Base-by-base conservation (phyloP, 148 eudicot species). In the Vaccinium myrtillus region DNA sequence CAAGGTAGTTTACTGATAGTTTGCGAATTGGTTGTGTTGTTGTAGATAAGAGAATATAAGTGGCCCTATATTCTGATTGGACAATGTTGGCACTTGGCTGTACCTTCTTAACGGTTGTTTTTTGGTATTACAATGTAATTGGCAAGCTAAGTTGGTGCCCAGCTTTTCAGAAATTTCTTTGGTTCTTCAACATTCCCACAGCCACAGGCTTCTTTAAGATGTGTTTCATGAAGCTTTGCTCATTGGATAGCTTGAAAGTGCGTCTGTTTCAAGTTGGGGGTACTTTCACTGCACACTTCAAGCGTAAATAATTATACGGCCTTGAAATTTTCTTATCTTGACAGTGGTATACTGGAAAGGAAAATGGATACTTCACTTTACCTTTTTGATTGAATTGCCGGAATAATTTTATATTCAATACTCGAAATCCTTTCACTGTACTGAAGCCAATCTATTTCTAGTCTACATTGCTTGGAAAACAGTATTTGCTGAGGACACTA, bases 181-280 rank as follows among this genome's bases (percentile, higher is more conserved):
- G 78, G 25, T 71, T 23, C 10, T 18, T 18, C 5, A 75, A 21
- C 54, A 75, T 75, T 43, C 11, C 75, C 27, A 3, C 8, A 74
- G 48, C 75, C 27, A 12, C n/a, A 39, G 49, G 46, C 78, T 75
- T 18, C 25, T 30, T 43, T 43, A 19, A 75, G 27, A 19, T 75
- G 53, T 75, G 53, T 18, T 36, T 70, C 19, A 75, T 48, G 53
- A 74, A 39, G 25, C 10, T 75, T 75, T 27, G 39, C 23, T 16
- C 19, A 18, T 75, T 75, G 54, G 54, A 46, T 75, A 75, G 78
- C 54, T 46, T 43, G 23, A 75, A 75, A 75, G 78, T 48, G 53
- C 54, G 23, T 11, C 11, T 75, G 15, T 67, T 25, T 51, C 25
- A 43, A 75, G 78, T 43, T 75, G 21, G 2, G 25, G 51, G 27